Evolutionary conservation across 75 land plant species (phyloP).

Genomic region (Isoetes taiwanensis): DNA sequence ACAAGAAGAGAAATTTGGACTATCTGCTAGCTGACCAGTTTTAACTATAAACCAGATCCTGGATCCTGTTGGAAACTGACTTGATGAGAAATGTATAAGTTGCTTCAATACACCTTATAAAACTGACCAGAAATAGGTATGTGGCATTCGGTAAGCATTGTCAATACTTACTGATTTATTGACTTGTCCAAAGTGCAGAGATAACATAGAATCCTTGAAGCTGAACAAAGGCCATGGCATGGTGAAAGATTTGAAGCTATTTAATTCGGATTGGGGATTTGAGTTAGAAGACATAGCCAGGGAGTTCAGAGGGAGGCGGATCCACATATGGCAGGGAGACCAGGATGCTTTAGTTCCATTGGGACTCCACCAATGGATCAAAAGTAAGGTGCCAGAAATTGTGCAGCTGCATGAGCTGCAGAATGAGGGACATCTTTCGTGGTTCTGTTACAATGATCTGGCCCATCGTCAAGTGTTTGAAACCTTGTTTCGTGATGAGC

Average conservation of each 20-base stretch:
- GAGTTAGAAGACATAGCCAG: slow-evolving; percentile 13
- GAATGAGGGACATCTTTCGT: slow-evolving; percentile 24
- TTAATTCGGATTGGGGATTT: slow-evolving; percentile 21
- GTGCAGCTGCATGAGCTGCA: slow-evolving; percentile 20
- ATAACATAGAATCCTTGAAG: slow-evolving; percentile 12
- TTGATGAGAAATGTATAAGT: too few species aligned
- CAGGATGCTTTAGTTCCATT: slow-evolving; percentile 12
- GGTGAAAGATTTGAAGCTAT: slow-evolving; percentile 21
- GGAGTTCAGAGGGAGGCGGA: slow-evolving; percentile 15
- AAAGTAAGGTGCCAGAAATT: slow-evolving; percentile 14
- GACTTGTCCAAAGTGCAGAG: slow-evolving; percentile 7
- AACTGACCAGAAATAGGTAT: too few species aligned
- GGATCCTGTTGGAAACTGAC: too few species aligned
- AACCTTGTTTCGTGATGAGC: slow-evolving; percentile 20
- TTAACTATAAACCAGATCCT: too few species aligned
- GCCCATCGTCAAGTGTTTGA: slow-evolving; percentile 14
- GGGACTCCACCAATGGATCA: slow-evolving; percentile 16
- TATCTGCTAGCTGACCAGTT: too few species aligned
- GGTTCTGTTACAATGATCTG: slow-evolving; percentile 22
- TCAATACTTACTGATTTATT: too few species aligned
- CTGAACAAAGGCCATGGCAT: slow-evolving; percentile 19
- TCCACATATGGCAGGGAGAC: slow-evolving; percentile 30
- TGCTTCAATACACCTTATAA: too few species aligned
- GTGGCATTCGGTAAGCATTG: too few species aligned
- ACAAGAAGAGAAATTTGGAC: too few species aligned